Percentiles rank a stretch among this genome's conserved stretches.
phyloP scores from a whole-genome alignment of 495 filamentous ascomycete species.

The Cercophora samala region DNA sequence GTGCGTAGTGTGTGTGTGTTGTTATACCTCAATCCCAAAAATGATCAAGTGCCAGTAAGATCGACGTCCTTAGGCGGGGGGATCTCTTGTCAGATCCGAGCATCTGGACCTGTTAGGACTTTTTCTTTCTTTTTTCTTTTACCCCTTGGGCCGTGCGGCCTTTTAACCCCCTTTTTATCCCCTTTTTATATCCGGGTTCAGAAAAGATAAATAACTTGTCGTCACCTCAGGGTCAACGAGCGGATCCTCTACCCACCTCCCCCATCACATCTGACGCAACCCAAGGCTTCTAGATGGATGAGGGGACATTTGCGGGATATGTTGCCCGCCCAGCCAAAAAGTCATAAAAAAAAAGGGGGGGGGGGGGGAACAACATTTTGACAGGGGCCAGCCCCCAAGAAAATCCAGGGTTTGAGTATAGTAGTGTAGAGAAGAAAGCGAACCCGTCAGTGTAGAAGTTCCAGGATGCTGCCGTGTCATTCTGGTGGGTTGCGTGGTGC shows the following conservation, averaged over 20 bases:
- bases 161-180: background rate
- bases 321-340: background rate
- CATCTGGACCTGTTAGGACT: background rate
- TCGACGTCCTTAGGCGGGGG: background rate
- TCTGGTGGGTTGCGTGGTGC: background rate
- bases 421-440: background rate
- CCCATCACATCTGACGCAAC: conserved; percentile 3
- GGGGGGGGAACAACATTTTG: background rate
- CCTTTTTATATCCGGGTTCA: conserved; percentile 5
- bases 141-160: conserved; percentile 7
- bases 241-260: background rate
- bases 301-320: conserved; percentile 9
- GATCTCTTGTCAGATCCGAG: background rate
- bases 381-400: background rate
- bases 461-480: background rate
- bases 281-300: background rate
- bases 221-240: conserved; percentile 7
- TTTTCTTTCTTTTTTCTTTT: conserved; percentile 1
- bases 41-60: background rate
- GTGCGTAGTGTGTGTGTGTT: background rate
- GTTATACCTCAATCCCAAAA: background rate
- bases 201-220: background rate
- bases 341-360: background rate
- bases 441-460: background rate
- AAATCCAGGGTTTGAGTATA: background rate